Evolutionary conservation across 148 eudicot species (phyloP).

Genomic region (Nyssa sinensis): DNA sequence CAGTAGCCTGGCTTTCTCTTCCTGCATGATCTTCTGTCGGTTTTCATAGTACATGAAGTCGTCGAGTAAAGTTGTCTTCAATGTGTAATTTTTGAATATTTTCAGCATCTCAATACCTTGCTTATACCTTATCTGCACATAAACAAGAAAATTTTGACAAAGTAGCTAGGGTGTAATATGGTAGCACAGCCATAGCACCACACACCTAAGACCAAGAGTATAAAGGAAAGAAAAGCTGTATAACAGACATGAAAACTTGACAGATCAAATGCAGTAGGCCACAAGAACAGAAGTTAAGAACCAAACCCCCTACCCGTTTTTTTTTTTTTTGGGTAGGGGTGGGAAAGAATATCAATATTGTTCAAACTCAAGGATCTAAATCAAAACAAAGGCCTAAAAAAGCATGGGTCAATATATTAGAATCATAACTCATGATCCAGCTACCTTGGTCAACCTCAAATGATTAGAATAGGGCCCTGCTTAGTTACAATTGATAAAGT

Average conservation of each 20-base stretch:
- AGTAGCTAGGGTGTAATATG: background rate
- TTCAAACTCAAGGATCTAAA: too few species aligned
- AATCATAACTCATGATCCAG: too few species aligned
- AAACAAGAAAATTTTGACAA: background rate
- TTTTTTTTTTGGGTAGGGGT: too few species aligned
- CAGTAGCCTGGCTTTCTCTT: conserved; percentile 66
- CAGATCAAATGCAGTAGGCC: background rate
- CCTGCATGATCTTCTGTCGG: conserved; percentile 79
- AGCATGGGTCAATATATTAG: too few species aligned
- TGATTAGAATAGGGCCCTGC: too few species aligned
- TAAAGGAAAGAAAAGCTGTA: background rate
- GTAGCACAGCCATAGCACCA: background rate
- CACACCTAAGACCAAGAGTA: background rate
- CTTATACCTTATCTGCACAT: conserved; percentile 63
- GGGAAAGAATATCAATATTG: too few species aligned
- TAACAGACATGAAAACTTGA: background rate
- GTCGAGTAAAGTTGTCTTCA: conserved; percentile 82
- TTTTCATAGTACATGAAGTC: conserved; percentile 94
- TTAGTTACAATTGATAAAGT: too few species aligned
- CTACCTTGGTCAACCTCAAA: too few species aligned
- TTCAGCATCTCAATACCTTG: conserved; percentile 91
- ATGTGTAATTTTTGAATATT: conserved; percentile 58
- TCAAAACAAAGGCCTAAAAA: too few species aligned
- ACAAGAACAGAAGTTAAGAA: too few species aligned
- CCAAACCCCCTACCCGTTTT: too few species aligned